These are phyloP conservation scores for Coprinopsis strossmayeri DNA, from an alignment of 768 basidiomycete genomes.

Conservation along the genomic window DNA sequence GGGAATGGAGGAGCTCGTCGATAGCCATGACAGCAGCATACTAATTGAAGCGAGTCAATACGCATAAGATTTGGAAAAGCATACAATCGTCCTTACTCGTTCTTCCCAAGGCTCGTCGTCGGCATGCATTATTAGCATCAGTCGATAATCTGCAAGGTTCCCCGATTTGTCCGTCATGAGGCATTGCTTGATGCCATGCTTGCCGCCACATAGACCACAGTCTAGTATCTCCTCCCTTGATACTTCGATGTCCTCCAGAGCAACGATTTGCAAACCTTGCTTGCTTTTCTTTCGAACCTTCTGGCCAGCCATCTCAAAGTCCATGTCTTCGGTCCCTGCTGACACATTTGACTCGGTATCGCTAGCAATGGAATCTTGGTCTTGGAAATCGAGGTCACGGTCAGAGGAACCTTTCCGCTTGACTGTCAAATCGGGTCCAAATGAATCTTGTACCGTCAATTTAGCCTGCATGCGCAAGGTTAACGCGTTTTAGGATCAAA, in stretches of 20 bases:
- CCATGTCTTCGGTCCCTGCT: constrained; percentile 15
- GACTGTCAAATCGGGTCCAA: constrained; percentile 6
- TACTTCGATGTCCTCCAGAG: background rate
- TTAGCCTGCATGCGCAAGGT: constrained; percentile 20
- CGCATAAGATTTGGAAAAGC: no score
- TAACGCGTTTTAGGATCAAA: background rate
- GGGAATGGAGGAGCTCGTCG: constrained; percentile 51
- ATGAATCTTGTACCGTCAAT: constrained; percentile 18
- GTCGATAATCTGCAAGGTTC: constrained; percentile 64
- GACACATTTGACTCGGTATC: constrained; percentile 22
- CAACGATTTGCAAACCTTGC: constrained; percentile 7
- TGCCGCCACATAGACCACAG: constrained; percentile 60
- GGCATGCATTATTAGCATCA: constrained; percentile 56
- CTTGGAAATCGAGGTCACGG: constrained; percentile 1
- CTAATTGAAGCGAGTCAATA: no score
- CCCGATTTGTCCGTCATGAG: constrained; percentile 59
- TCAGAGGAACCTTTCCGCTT: constrained; percentile 9
- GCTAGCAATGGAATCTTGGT: constrained; percentile 1
- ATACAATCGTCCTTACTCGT: constrained; percentile 37
- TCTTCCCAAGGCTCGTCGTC: constrained; percentile 62
- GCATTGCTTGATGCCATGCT: constrained; percentile 49
- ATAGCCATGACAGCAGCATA: constrained; percentile 62
- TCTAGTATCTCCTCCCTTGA: constrained; percentile 6
- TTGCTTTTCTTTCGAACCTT: constrained; percentile 12
- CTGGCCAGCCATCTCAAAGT: constrained; percentile 15